phyloP scores from a whole-genome alignment of 371 early-diverging fungal genomes.

The Rhizopus microsporus region DNA sequence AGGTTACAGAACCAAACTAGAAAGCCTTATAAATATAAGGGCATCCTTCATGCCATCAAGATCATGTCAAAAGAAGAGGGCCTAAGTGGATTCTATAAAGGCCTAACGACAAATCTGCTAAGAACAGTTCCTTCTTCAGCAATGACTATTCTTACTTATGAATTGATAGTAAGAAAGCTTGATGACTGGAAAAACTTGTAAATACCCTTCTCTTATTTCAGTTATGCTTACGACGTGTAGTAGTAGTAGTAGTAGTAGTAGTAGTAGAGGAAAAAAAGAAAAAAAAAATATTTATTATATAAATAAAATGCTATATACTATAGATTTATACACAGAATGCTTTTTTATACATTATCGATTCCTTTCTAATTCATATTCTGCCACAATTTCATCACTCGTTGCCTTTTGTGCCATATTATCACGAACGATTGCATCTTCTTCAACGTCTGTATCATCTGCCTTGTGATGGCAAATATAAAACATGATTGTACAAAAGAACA shows the following conservation, averaged over 20 bases:
- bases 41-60: slow-evolving; percentile 73
- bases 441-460: slow-evolving; percentile 21
- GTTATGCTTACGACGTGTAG: too few relatives aligned
- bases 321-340: too few relatives aligned
- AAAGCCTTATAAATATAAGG: slow-evolving; percentile 74
- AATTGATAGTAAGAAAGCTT: slow-evolving; percentile 50
- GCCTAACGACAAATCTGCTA: slow-evolving; percentile 84
- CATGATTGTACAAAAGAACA: slow-evolving; percentile 14
- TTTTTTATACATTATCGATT: slow-evolving; percentile 6
- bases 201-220: not conserved
- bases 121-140: slow-evolving; percentile 91
- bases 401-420: not conserved
- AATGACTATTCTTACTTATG: slow-evolving; percentile 87
- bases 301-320: too few relatives aligned
- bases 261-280: too few relatives aligned
- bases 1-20: slow-evolving; percentile 85
- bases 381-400: slow-evolving; percentile 10
- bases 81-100: slow-evolving; percentile 81
- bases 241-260: too few relatives aligned
- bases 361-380: slow-evolving; percentile 17
- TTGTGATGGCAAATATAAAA: slow-evolving; percentile 28
- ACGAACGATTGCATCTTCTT: slow-evolving; percentile 24
- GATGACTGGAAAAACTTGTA: slow-evolving; percentile 35
- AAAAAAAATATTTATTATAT: too few relatives aligned
- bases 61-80: slow-evolving; percentile 82